Evolutionary conservation across 108 stramenopile species (phyloP).

Genomic region (Cyclotella cryptica): DNA sequence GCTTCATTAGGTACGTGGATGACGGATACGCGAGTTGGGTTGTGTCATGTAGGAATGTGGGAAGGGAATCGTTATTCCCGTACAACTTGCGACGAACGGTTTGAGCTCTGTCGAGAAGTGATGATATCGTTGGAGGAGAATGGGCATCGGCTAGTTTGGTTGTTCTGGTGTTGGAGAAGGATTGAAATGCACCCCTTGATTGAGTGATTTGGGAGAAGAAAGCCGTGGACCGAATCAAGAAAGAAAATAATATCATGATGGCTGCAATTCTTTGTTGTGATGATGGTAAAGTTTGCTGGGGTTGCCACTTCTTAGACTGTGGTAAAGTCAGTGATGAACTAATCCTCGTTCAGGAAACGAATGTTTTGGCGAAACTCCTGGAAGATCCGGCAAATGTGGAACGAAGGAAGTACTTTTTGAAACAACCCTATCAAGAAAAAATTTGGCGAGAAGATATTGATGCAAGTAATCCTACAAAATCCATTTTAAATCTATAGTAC

Average conservation of each 20-base stretch:
- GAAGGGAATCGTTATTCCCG: constrained; percentile 12
- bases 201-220: not conserved
- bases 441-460: no score
- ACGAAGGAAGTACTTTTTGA: no score
- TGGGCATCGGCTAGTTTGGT: not conserved
- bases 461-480: no score
- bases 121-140: not conserved
- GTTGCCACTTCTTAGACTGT: no score
- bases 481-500: no score
- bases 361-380: no score
- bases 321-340: no score
- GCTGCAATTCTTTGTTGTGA: not conserved
- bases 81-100: constrained; percentile 25
- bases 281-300: no score
- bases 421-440: no score
- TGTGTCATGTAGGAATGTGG: constrained; percentile 38
- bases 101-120: constrained; percentile 23
- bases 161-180: not conserved
- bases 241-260: not conserved
- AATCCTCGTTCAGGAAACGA: no score
- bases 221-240: not conserved
- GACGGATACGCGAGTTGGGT: constrained; percentile 42
- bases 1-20: constrained; percentile 41
- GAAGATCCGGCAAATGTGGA: no score
- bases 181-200: not conserved